Evolutionary conservation across 2,329 filamentous ascomycete genomes (phyloP).

Genomic region (Hypoxylon sp.): DNA sequence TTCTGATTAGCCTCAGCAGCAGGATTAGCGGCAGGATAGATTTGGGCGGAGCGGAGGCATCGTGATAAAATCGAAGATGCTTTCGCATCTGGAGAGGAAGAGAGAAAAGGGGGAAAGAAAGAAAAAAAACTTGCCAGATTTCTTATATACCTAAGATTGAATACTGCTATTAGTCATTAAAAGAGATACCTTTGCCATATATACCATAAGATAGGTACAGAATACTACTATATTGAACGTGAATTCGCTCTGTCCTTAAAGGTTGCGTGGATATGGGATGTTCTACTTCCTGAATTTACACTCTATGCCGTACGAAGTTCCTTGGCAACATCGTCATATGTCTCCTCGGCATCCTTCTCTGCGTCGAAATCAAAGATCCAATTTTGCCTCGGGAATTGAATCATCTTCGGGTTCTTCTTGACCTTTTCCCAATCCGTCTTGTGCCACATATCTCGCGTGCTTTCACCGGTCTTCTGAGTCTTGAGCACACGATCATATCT

Average conservation of each 20-base stretch:
- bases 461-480: conserved; percentile 67
- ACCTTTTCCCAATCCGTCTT: conserved; percentile 67
- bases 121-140: too few species aligned
- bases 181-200: not conserved
- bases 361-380: conserved; percentile 68
- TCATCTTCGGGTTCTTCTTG: conserved; percentile 62
- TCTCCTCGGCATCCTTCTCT: conserved; percentile 61
- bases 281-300: not conserved
- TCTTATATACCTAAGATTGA: not conserved
- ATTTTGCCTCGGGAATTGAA: conserved; percentile 65
- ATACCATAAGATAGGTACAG: not conserved
- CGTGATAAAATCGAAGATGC: too few species aligned
- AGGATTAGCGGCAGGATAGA: not conserved
- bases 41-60: not conserved
- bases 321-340: conserved; percentile 55
- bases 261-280: not conserved
- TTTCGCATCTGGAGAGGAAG: too few species aligned
- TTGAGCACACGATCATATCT: conserved; percentile 64
- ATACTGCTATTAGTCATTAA: not conserved
- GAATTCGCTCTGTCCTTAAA: not conserved
- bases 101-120: too few species aligned
- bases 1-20: not conserved
- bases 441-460: conserved; percentile 68
- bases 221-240: not conserved
- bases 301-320: conserved; percentile 44